Evolutionary conservation across 192 early-diverging fungal species (phyloP), one percentile per base, ranked within the genome.

Genomic region (Piromyces sp.): DNA sequence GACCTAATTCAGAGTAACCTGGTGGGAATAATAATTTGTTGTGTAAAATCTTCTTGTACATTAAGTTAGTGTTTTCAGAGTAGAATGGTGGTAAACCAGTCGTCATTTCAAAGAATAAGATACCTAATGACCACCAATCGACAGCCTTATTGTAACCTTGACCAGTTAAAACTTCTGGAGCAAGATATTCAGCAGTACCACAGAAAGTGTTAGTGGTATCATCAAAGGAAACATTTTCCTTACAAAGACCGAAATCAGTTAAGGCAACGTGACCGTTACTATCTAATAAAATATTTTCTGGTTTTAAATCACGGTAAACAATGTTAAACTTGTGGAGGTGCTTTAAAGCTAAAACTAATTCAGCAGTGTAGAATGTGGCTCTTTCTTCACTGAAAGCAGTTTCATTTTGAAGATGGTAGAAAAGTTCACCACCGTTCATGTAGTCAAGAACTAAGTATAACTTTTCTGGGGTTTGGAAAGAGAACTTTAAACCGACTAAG

Each of bases 381-480:
- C 94, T 90, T 82, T 94, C 93, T 84, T 96, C 94, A 86, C 92
- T 91, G 80, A 98, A 97, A 31, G 92, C 89, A 29, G 92, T 93
- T 85, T 96, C 96, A 80, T 92, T 88, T 85, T 96, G 95, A 84
- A 98, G 87, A 82, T 97, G 95, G 83, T 96, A 95, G 87, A 98
- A 98, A 26, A 95, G 86, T 82, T 95, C 94, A 9, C 94, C 94
- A 5, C 94, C 94, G 31, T 91, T 92, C 86, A 95, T 91, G 80
- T 93, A 95, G 80, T 95, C 94, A 83, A 92, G 87, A 0, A 95
- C 92, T 30, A 95, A 83, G 82, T 94, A 95, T 30, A 95, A 88
- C 36, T 95, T 92, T 29, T 91, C 88, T 0, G 89, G 85, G 0
- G 92, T 94, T 83, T 95, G 94, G 89, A 98, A 97, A 11, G 95